These are phyloP conservation scores for Russula sp. DNA, from an alignment of 768 basidiomycete species.

Conservation along the genomic window DNA sequence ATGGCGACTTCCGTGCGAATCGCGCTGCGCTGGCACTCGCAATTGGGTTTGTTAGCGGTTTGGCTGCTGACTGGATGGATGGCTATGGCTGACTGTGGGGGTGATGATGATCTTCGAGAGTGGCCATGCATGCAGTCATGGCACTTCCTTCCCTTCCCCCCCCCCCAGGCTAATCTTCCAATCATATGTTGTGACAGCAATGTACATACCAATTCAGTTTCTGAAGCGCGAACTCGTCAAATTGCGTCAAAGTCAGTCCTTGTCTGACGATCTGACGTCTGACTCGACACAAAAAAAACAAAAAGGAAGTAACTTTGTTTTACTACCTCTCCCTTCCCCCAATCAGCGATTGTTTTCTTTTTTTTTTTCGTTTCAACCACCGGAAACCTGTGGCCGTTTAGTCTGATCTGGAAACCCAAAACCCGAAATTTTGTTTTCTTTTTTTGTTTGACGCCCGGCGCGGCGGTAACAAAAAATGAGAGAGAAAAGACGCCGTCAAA, in stretches of 20 bases:
- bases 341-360: background rate
- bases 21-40: no score
- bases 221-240: no score
- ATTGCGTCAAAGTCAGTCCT: background rate
- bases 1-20: no score
- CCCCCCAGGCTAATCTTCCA: no score
- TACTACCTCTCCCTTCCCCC: background rate
- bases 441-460: background rate
- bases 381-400: no score
- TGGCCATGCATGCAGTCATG: no score
- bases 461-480: no score
- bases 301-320: background rate
- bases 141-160: no score
- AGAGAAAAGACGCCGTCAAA: slow-evolving; percentile 6
- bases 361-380: background rate
- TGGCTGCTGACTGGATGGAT: no score
- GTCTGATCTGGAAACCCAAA: background rate
- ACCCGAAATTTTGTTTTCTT: background rate
- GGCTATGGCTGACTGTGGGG: background rate
- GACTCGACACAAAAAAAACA: background rate
- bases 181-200: slow-evolving; percentile 14
- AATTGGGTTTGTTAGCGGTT: no score
- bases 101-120: background rate
- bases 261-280: background rate
- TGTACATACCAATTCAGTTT: background rate